A percentile compares a stretch with the other conserved stretches of the same genome.
These are phyloP conservation scores for Pilatotrama ljubarskyi DNA, from an alignment of 768 basidiomycete species.

Conservation along the genomic window DNA sequence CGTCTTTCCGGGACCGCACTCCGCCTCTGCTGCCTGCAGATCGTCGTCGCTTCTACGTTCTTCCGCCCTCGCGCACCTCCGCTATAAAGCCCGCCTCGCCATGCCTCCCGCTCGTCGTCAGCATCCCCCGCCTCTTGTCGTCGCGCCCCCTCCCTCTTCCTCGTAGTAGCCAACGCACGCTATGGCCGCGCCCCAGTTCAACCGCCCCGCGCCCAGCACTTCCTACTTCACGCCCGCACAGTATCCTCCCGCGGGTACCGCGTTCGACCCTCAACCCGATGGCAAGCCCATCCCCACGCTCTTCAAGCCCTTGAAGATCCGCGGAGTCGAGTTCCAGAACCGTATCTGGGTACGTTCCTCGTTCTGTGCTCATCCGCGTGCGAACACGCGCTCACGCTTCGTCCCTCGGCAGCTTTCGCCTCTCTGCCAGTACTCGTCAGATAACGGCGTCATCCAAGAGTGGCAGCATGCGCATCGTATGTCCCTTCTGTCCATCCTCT, in stretches of 20 bases:
- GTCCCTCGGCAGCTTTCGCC: conserved; percentile 44
- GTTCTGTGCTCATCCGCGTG: neutral
- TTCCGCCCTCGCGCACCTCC: too few relatives aligned
- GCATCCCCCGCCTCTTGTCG: too few relatives aligned
- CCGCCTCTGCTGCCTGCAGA: too few relatives aligned
- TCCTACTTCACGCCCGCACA: conserved; percentile 52
- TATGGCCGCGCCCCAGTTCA: conserved; percentile 24
- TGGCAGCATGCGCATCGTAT: conserved; percentile 59
- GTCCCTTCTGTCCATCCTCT: neutral
- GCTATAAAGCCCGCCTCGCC: too few relatives aligned
- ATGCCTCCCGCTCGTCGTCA: too few relatives aligned
- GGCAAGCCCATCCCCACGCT: conserved; percentile 43
- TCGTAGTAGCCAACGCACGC: too few relatives aligned
- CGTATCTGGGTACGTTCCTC: conserved; percentile 27
- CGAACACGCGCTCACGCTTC: neutral
- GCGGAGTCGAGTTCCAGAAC: conserved; percentile 33
- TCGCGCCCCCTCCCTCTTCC: too few relatives aligned
- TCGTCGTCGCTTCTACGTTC: too few relatives aligned
- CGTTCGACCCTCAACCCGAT: conserved; percentile 41
- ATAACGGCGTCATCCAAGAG: conserved; percentile 50
- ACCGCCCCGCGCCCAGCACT: conserved; percentile 42
- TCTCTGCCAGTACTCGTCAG: conserved; percentile 59
- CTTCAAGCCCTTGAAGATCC: conserved; percentile 55
- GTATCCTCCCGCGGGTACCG: conserved; percentile 45
- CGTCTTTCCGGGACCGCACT: neutral